Evolutionary conservation across 2,329 filamentous ascomycete genomes (phyloP).

Genomic region (Cordyceps tenuipes): DNA sequence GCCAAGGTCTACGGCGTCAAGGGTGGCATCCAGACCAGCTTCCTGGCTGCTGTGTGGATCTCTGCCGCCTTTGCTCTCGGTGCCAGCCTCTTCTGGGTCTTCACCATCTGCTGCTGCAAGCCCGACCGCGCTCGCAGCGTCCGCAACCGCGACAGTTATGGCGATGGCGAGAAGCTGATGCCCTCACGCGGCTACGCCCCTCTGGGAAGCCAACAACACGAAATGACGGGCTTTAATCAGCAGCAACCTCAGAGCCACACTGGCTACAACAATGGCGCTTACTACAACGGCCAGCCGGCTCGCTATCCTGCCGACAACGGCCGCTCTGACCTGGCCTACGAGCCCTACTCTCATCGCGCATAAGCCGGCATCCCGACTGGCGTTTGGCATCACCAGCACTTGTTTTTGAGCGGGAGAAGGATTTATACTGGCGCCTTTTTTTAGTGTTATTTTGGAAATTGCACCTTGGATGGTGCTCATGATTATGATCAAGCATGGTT

Average conservation of each 20-base stretch:
- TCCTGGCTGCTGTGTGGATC: conserved; percentile 70
- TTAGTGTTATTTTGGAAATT: background rate
- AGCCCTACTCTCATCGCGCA: conserved; percentile 53
- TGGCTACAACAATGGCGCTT: conserved; percentile 8
- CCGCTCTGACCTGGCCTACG: conserved; percentile 49
- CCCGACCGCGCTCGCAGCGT: conserved; percentile 26
- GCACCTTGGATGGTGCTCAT: conserved; percentile 6
- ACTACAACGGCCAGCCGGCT: conserved; percentile 22
- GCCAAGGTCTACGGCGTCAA: conserved; percentile 65
- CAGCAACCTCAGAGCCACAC: conserved; percentile 21
- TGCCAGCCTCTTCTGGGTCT: conserved; percentile 81
- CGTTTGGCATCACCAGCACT: background rate
- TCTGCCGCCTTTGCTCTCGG: conserved; percentile 67
- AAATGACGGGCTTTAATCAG: conserved; percentile 31
- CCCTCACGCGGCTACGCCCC: conserved; percentile 31
- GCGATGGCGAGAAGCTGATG: conserved; percentile 44
- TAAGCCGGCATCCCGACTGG: conserved; percentile 24
- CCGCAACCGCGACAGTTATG: conserved; percentile 24
- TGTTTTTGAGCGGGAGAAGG: background rate
- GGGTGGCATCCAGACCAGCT: conserved; percentile 57
- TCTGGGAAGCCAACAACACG: conserved; percentile 26
- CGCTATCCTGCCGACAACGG: conserved; percentile 33
- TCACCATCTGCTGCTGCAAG: conserved; percentile 88
- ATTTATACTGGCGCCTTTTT: conserved; percentile 8
- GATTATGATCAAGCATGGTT: conserved; percentile 11